A percentile compares a stretch with the other conserved stretches of the same genome.
Conservation (phyloP, 2,329 filamentous ascomycete species). For the Fusarium nelsonii region DNA sequence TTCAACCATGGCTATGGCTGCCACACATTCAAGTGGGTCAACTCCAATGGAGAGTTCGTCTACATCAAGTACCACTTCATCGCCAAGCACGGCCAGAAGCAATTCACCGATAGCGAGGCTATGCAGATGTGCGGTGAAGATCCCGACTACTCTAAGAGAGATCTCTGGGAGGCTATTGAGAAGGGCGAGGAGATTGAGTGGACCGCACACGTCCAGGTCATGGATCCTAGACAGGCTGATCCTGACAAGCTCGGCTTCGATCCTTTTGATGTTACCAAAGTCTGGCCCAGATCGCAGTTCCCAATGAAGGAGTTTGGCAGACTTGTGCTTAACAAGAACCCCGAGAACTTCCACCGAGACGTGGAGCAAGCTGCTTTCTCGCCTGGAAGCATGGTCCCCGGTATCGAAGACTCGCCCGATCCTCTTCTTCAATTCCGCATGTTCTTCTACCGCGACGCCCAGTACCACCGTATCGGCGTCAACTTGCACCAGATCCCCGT, state of each 20-base stretch:
- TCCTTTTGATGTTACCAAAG: conserved; percentile 12
- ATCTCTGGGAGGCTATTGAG: conserved; percentile 19
- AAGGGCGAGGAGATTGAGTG: conserved; percentile 22
- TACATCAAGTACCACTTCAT: conserved; percentile 27
- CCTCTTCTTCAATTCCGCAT: conserved; percentile 21
- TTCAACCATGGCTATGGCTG: conserved; percentile 19
- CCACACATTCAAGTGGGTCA: conserved; percentile 19
- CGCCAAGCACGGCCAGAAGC: conserved; percentile 14
- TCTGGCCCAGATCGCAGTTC: conserved; percentile 9
- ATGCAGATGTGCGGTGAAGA: conserved; percentile 22
- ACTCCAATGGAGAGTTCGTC: conserved; percentile 7
- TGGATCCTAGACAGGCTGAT: conserved; percentile 16
- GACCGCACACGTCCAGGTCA: conserved; percentile 8
- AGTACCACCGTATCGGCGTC: conserved; percentile 10
- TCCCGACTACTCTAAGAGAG: conserved; percentile 6
- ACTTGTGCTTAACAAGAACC: conserved; percentile 20
- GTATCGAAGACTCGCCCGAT: conserved; percentile 15
- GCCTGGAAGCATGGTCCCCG: conserved; percentile 8
- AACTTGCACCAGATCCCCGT: conserved; percentile 9
- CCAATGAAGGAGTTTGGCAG: conserved; percentile 15
- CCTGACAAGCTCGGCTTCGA: conserved; percentile 11
- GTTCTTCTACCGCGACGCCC: conserved; percentile 20
- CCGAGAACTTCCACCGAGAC: conserved; percentile 16
- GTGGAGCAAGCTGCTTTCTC: conserved; percentile 15
- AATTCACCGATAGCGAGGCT: conserved; percentile 10